phyloP scores from a whole-genome alignment of 768 basidiomycete species.

The Asterophora lycoperdoides region DNA sequence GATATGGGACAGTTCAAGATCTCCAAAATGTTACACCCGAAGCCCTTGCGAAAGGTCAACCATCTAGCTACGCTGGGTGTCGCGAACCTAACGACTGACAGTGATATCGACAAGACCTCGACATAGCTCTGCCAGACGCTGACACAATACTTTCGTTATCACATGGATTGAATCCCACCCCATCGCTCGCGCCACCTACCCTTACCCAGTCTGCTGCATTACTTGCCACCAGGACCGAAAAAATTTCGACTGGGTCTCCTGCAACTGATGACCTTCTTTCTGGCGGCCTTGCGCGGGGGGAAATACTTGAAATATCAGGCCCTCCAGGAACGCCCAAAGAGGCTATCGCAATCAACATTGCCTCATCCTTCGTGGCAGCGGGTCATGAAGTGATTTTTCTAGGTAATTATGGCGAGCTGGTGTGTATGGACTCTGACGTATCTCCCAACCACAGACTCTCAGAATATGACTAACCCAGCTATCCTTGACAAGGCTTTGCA shows the following conservation, averaged over 20 bases:
- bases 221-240: constrained; percentile 24
- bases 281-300: constrained; percentile 59
- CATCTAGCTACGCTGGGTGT: not conserved
- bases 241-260: constrained; percentile 39
- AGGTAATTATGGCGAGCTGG: constrained; percentile 38
- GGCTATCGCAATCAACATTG: constrained; percentile 45
- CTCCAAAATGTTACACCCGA: constrained; percentile 40
- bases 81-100: not conserved
- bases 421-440: not conserved
- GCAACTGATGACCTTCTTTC: constrained; percentile 56
- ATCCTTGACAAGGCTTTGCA: constrained; percentile 23
- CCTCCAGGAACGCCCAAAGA: constrained; percentile 73
- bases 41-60: constrained; percentile 46
- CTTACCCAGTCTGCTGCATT: constrained; percentile 58
- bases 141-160: constrained; percentile 42
- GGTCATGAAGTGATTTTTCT: constrained; percentile 57
- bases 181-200: constrained; percentile 17
- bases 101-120: constrained; percentile 38
- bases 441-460: constrained; percentile 34
- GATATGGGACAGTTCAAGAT: constrained; percentile 58
- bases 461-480: constrained; percentile 39
- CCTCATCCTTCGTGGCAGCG: constrained; percentile 41
- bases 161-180: constrained; percentile 24
- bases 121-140: constrained; percentile 41
- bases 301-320: constrained; percentile 70